Evolutionary conservation across 23 red algal species (phyloP).

Genomic region (Pyropia haitanensis): DNA sequence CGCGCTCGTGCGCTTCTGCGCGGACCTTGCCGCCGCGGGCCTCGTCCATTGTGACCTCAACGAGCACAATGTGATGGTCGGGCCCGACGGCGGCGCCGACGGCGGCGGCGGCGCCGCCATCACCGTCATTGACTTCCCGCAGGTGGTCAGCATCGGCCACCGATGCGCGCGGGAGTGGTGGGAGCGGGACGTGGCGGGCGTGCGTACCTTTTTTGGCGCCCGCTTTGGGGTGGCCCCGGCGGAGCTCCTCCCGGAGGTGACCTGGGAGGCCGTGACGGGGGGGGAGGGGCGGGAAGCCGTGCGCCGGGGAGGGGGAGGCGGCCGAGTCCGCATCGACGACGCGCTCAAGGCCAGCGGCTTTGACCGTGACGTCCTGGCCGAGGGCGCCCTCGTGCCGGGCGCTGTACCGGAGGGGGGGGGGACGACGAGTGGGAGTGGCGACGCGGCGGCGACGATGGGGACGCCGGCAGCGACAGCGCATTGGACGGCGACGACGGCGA

Average conservation of each 20-base stretch:
- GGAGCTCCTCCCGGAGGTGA: constrained; percentile 9
- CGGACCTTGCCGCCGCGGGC: constrained; percentile 35
- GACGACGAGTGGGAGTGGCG: constrained; percentile 2
- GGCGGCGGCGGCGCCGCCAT: background rate
- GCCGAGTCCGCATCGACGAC: constrained; percentile 26
- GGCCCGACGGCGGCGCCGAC: constrained; percentile 21
- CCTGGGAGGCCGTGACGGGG: constrained; percentile 9
- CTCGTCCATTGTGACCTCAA: constrained; percentile 97
- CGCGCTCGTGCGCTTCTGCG: constrained; percentile 6
- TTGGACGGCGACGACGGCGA: background rate
- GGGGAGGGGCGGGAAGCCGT: background rate
- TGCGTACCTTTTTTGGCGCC: constrained; percentile 51
- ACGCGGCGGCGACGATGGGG: constrained; percentile 4
- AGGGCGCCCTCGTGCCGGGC: background rate
- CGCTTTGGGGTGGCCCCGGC: constrained; percentile 53
- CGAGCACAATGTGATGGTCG: constrained; percentile 87
- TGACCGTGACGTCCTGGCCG: constrained; percentile 9
- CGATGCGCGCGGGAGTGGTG: constrained; percentile 36
- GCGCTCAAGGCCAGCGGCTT: constrained; percentile 47
- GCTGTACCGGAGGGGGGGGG: background rate
- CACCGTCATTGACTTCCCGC: constrained; percentile 97
- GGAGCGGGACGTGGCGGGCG: constrained; percentile 48
- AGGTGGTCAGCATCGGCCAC: constrained; percentile 75
- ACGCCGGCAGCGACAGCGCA: background rate
- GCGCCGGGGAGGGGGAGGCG: background rate